phyloP scores from a whole-genome alignment of 495 filamentous ascomycete genomes.

The Polyplosphaeria fusca region DNA sequence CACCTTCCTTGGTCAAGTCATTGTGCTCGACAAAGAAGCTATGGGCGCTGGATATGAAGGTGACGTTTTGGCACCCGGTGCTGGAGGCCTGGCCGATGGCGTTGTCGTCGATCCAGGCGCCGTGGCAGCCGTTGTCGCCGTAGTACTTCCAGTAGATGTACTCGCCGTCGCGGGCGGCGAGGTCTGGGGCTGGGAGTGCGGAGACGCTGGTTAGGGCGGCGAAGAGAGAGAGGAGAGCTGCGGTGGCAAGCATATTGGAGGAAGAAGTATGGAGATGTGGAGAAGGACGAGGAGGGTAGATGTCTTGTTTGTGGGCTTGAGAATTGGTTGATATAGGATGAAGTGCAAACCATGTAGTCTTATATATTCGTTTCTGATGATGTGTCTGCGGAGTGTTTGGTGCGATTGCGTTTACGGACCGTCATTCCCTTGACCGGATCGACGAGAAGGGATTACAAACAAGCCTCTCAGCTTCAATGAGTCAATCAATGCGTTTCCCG shows the following conservation, averaged over 20 bases:
- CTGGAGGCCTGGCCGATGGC: not conserved
- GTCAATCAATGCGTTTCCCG: not conserved
- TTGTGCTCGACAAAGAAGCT: not conserved
- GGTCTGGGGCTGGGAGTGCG: not conserved
- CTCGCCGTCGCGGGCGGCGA: not conserved
- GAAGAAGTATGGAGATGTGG: not conserved
- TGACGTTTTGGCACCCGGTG: not conserved
- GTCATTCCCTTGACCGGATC: not conserved
- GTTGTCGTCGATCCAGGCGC: not conserved
- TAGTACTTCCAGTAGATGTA: not conserved
- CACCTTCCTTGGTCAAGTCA: not conserved
- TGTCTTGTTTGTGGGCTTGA: not conserved
- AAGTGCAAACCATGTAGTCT: too few species aligned
- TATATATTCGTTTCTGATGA: not conserved
- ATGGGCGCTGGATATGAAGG: not conserved
- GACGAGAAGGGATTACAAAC: not conserved
- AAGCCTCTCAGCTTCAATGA: not conserved
- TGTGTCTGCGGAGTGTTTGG: too few species aligned
- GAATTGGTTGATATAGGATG: not conserved
- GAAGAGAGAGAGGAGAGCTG: not conserved
- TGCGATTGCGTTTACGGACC: not conserved
- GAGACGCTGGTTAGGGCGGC: not conserved
- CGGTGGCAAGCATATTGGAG: not conserved
- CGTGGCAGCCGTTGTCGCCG: not conserved
- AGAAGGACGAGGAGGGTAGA: not conserved